Conservation (phyloP, 1,284 basidiomycete genomes). For the Trametes versicolor region DNA sequence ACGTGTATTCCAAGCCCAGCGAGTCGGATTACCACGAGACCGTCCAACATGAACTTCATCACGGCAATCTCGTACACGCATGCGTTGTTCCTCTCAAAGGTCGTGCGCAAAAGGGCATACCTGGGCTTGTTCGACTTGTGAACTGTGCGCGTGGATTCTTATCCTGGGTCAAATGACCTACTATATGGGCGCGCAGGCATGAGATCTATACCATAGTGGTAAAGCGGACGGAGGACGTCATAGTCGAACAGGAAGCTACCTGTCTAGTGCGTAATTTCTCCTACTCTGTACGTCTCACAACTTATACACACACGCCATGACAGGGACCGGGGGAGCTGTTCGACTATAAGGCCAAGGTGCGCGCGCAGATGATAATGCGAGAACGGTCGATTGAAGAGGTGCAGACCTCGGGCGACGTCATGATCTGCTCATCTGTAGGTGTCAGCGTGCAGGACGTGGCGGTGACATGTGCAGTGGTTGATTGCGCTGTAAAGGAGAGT, state of each 20-base stretch:
- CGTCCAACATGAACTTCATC: constrained; percentile 62
- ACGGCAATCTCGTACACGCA: constrained; percentile 81
- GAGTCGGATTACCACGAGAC: constrained; percentile 34
- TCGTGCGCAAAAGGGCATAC: constrained; percentile 71
- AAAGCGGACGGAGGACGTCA: constrained; percentile 56
- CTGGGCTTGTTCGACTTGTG: constrained; percentile 86
- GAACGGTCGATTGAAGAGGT: constrained; percentile 43
- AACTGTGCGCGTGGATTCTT: constrained; percentile 58
- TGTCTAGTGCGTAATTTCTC: constrained; percentile 52
- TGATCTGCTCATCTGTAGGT: constrained; percentile 84
- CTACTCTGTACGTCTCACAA: neutral
- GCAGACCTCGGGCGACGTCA: constrained; percentile 55
- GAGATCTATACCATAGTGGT: constrained; percentile 77
- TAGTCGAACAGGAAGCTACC: constrained; percentile 80
- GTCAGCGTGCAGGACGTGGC: constrained; percentile 81
- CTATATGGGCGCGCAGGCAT: constrained; percentile 41
- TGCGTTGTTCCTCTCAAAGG: constrained; percentile 75
- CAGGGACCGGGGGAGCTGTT: constrained; percentile 82
- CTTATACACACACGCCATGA: constrained; percentile 18
- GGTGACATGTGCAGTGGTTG: constrained; percentile 61
- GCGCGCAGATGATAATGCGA: constrained; percentile 34
- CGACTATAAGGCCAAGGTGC: constrained; percentile 36
- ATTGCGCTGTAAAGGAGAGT: constrained; percentile 49
- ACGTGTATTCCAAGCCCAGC: constrained; percentile 17
- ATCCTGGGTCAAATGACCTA: neutral